Percentiles rank a stretch among this genome's conserved stretches.
phyloP scores from a whole-genome alignment of 805 yeast species.

The Ascoidea tarda region DNA sequence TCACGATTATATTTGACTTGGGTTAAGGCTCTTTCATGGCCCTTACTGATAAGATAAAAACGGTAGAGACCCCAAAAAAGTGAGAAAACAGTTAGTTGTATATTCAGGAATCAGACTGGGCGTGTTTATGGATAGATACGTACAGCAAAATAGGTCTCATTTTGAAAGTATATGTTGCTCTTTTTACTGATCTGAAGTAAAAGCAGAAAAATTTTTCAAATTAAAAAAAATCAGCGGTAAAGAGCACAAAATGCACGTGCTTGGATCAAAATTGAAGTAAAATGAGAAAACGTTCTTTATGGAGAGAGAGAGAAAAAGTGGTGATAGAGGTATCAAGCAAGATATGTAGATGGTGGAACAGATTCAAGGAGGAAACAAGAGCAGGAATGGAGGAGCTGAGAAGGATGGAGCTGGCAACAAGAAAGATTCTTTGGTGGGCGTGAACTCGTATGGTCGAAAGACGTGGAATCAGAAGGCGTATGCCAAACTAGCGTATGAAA shows the following conservation, averaged over 20 bases:
- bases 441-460: slow-evolving; percentile 36
- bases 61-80: no score
- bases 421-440: neutral
- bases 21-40: slow-evolving; percentile 95
- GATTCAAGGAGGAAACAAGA: neutral
- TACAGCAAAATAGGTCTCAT: slow-evolving; percentile 8
- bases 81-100: no score
- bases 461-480: slow-evolving; percentile 65
- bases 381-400: neutral
- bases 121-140: neutral
- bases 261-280: no score
- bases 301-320: neutral
- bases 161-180: neutral
- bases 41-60: slow-evolving; percentile 17
- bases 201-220: neutral
- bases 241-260: no score
- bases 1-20: slow-evolving; percentile 93
- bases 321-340: neutral
- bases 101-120: no score
- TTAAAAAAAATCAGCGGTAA: neutral
- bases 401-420: neutral
- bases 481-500: slow-evolving; percentile 28
- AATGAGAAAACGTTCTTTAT: no score
- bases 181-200: neutral
- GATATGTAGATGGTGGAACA: neutral